Percentiles rank a stretch among this genome's conserved stretches.
These are phyloP conservation scores for Verticillium longisporum DNA, from an alignment of 2,329 filamentous ascomycete species.

Conservation along the genomic window DNA sequence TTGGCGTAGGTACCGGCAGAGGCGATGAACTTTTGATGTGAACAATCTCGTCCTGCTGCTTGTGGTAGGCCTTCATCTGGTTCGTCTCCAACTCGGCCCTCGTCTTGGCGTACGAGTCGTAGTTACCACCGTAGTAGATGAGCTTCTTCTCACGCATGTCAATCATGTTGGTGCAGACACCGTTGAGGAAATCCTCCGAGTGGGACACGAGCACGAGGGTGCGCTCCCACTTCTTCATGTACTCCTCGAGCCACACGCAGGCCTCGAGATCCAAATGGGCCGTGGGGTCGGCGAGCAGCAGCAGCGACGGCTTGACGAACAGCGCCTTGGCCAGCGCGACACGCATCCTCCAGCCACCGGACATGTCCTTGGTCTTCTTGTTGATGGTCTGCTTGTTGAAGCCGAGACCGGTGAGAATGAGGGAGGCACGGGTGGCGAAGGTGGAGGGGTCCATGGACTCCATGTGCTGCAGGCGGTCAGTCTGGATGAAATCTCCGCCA, in stretches of 20 bases:
- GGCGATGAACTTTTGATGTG: conserved; percentile 99
- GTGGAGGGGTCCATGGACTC: conserved; percentile 98
- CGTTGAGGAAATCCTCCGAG: conserved; percentile 98
- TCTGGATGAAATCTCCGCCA: too few relatives aligned
- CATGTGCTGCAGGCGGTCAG: conserved; percentile 63
- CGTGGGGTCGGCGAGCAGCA: conserved; percentile 95
- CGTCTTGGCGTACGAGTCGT: conserved; percentile 97
- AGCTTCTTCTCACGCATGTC: conserved; percentile 90
- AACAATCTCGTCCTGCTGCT: conserved; percentile 97
- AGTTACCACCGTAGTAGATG: conserved; percentile 99
- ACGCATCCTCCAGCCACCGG: conserved; percentile 99
- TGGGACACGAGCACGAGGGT: conserved; percentile 95
- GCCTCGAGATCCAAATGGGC: conserved; percentile 99
- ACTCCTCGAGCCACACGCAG: conserved; percentile 99
- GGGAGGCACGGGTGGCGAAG: conserved; percentile 88
- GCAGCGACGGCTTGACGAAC: conserved; percentile 93
- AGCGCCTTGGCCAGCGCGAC: conserved; percentile 95
- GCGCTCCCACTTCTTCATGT: conserved; percentile 98
- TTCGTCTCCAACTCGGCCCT: conserved; percentile 90
- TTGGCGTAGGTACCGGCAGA: conserved; percentile 99
- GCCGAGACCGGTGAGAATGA: conserved; percentile 95
- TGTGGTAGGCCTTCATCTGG: conserved; percentile 97
- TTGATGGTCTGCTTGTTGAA: conserved; percentile 98
- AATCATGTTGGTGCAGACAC: conserved; percentile 97
- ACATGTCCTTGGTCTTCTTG: conserved; percentile 99